phyloP scores from a whole-genome alignment of 129 eudicot genomes.

The Chrysanthemum lavandulifolium region DNA sequence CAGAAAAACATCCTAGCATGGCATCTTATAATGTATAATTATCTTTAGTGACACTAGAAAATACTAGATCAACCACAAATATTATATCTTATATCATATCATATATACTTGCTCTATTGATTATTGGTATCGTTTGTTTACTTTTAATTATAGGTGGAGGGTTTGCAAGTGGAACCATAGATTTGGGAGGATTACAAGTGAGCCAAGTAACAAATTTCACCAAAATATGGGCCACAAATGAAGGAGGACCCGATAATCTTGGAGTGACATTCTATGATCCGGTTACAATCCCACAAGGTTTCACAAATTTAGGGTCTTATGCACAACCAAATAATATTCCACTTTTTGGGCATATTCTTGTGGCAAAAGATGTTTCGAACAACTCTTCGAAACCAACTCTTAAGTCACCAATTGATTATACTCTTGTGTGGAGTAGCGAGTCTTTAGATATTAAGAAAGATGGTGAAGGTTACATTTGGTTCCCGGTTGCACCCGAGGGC shows the following conservation, averaged over 20 bases:
- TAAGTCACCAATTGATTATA: constrained; percentile 36
- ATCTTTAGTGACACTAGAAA: no score
- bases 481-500: constrained; percentile 41
- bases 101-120: background rate
- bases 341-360: constrained; percentile 37
- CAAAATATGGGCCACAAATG: constrained; percentile 46
- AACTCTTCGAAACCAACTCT: constrained; percentile 22
- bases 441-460: constrained; percentile 30
- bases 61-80: no score
- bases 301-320: constrained; percentile 32
- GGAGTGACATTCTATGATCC: constrained; percentile 46
- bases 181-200: constrained; percentile 44
- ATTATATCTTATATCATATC: no score
- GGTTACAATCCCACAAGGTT: constrained; percentile 36
- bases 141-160: constrained; percentile 32
- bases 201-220: constrained; percentile 32
- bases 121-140: background rate
- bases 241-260: constrained; percentile 45
- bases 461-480: constrained; percentile 43
- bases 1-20: background rate
- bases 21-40: background rate
- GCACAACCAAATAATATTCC: constrained; percentile 45
- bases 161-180: constrained; percentile 42
- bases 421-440: constrained; percentile 52
- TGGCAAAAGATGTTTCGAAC: constrained; percentile 37